Conservation (phyloP, 345 rosid genomes). For the Sisymbrium irio region DNA sequence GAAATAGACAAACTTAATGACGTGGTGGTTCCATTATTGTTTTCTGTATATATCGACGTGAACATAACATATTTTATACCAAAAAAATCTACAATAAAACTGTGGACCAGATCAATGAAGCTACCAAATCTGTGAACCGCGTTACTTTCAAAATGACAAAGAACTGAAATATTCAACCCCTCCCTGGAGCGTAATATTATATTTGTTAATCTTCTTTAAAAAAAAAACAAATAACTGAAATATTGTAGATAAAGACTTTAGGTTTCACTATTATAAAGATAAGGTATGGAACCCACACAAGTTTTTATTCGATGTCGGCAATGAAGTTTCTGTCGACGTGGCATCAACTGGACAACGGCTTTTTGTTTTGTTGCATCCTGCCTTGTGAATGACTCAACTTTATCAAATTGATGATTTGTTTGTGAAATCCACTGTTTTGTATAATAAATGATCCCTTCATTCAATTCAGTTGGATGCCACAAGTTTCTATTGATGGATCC, state of each 20-base stretch:
- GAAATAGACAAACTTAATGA: not conserved
- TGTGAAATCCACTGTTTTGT: not conserved
- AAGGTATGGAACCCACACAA: constrained; percentile 3
- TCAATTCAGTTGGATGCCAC: not conserved
- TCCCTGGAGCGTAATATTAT: too few species aligned
- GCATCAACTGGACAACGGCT: not conserved
- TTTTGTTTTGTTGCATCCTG: not conserved
- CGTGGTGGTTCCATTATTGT: not conserved
- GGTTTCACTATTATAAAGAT: not conserved
- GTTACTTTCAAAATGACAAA: not conserved
- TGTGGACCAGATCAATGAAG: not conserved
- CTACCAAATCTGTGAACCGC: not conserved
- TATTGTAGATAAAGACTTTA: not conserved
- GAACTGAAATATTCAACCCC: not conserved
- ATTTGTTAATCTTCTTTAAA: too few species aligned
- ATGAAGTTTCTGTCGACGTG: not conserved
- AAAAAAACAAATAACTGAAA: not conserved
- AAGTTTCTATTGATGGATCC: not conserved
- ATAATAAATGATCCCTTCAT: not conserved
- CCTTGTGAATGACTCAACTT: not conserved
- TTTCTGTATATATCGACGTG: not conserved
- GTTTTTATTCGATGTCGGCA: not conserved
- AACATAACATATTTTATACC: not conserved
- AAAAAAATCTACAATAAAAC: not conserved
- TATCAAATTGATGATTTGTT: not conserved